Base-by-base conservation (phyloP, 2,329 filamentous ascomycete species). In the Fusarium poae region DNA sequence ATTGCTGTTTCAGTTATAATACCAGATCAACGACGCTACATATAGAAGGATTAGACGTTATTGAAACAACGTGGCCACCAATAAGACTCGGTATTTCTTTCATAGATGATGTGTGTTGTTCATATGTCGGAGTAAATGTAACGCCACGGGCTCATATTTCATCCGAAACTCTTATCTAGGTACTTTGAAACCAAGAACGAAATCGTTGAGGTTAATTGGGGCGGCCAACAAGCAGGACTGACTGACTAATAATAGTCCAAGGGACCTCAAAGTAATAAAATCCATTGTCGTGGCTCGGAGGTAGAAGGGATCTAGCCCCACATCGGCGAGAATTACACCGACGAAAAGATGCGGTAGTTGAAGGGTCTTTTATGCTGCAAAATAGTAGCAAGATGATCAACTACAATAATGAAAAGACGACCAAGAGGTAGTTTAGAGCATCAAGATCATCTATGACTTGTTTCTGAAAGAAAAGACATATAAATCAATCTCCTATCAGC, bases 231-330 rank as follows among this genome's bases (percentile, higher is more conserved):
- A 58, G 32, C 35, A 49, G 53, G 37, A 29, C 51, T 35, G 42
- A 48, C 23, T 44, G 44, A 55, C 48, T 51, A 51, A 51, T 51
- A 40, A 51, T 50, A 50, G 13, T 25, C n/a, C 35, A 54, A 53
- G 45, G 45, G 45, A 56, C 61, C 56, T 54, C 16, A 21, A 21
- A 52, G 29, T 35, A 57, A 61, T 46, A 62, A 65, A 62, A 61
- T 57, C 51, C 54, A 53, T 51, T 57, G 60, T 73, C 65, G 72
- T 72, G 70, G 59, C 54, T 74, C 70, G 72, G 72, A 70, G 64
- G 63, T 72, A 72, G 64, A 74, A 74, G 65, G 68, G 63, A 65
- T 51, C 48, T 21, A 42, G 61, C 46, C 62, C 62, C 62, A 65
- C 61, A 65, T 65, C 62, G 62, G 62, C 54, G 53, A 65, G 54